Evolutionary conservation across 1,139 yeast genomes (phyloP), one percentile per base, ranked within the genome.

Genomic region (Schwanniomyces etchellsii): DNA sequence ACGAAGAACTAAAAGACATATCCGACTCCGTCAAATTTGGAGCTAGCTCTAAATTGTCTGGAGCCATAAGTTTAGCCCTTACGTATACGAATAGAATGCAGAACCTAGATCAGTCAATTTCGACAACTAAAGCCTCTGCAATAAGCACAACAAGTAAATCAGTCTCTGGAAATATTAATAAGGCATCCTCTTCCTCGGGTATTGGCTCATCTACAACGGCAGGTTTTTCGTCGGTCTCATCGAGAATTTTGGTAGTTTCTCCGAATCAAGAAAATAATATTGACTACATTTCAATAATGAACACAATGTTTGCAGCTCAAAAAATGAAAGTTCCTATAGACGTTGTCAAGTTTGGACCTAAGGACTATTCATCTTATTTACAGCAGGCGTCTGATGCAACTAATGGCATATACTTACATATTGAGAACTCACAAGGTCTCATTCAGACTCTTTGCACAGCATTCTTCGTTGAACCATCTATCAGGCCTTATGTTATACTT

Each of bases 331-430:
- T 91, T 9, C 84, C 96, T 2, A 79, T 91, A 11, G 97, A 93
- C 53, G 88, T 89, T 13, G 89, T 93, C 37, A 88, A 89, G 50
- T 61, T 93, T 28, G 91, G 91, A 2, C 64, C 66, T 11, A 74
- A 44, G 25, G 58, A 79, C 41, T n/a, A 18, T 18, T 81, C 95
- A 2, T 83, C 94, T 1, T 89, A 88, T 48, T 57, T 93, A 35
- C 98, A 93, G 50, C 98, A 93, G 52, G 96, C 98, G 0, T 74
- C 95, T 0, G 98, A 93, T 24, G 91, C 96, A 10, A 91, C 98
- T 0, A 76, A 80, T 40, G 99, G 99, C 3, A 79, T 88, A 1
- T 93, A 89, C 49, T 65, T 89, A 42, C 81, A 74, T 38, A 70
- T 89, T 17, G 72, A 71, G n/a, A 75, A 81, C 33, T 84, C 93